Base-by-base conservation (phyloP, 768 basidiomycete genomes). In the Macrolepiota fuliginosa region DNA sequence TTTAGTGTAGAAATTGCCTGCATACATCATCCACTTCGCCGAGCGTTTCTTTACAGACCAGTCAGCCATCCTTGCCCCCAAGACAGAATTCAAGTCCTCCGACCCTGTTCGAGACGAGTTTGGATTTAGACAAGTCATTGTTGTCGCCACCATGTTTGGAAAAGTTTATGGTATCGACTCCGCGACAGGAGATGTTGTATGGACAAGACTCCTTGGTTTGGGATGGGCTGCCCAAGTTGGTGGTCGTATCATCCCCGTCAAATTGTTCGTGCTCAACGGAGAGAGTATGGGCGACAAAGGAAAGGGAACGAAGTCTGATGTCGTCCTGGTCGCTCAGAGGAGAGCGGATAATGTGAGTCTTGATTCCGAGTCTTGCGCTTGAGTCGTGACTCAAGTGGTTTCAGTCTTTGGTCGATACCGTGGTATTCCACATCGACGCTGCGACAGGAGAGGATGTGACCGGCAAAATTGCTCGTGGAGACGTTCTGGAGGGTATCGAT, bases 121-220 rank as follows among this genome's bases (percentile, higher is more conserved):
- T 70, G 94, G 94, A 0, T 93, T 97, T 74, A 81, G 89, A 39
- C 92, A 97, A 69, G 72, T 97, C 29, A 83, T 96, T 49, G 83
- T 96, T 3, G 81, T 78, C 5, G 90, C 87, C 0, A 93, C 91
- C 2, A 65, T 77, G 0, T 77, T 82, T 29, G 93, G 94, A 1
- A 94, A 92, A 67, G 65, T 95, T 0, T 94, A 87, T 67, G 95
- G 87, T 0, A 73, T 98, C 46, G 94, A 97, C 66, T 89, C 91
- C 1, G 83, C 85, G 10, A 90, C 79, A 47, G 95, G 95, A 0
- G 77, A 81, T 1, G 79, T 93, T 32, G 68, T 96, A 1, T 98
- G 95, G 95, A 88, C 83, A 64, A 84, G 86, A 10, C 76, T 91
- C 1, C 78, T 96, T 1, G 91, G 92, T 0, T 77, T 90, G 29